Percentiles rank a stretch among this genome's conserved stretches.
Conservation (phyloP, 2,329 filamentous ascomycete genomes). For the Colletotrichum phormii region DNA sequence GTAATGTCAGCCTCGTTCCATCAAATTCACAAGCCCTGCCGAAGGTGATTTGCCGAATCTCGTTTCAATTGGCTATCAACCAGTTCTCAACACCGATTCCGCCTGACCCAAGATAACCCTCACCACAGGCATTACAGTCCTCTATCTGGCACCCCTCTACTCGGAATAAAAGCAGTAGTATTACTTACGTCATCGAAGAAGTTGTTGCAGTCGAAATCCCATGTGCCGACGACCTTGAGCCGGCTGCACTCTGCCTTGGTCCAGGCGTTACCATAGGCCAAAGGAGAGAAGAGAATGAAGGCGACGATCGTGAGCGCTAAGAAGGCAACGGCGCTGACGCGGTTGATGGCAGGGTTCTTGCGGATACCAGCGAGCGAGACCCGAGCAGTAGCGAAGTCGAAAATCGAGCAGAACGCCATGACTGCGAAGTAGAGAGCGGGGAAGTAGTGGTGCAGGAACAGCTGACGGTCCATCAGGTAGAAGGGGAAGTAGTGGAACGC, state of each 20-base stretch:
- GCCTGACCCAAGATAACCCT: not conserved
- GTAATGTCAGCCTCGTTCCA: slow-evolving; percentile 13
- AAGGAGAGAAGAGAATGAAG: slow-evolving; percentile 87
- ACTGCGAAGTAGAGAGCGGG: slow-evolving; percentile 96
- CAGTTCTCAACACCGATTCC: not conserved
- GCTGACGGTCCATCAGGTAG: slow-evolving; percentile 96
- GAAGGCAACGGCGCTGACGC: slow-evolving; percentile 78
- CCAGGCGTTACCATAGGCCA: slow-evolving; percentile 95
- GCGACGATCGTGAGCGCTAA: slow-evolving; percentile 78
- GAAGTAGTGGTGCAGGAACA: slow-evolving; percentile 99
- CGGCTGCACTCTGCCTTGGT: slow-evolving; percentile 87
- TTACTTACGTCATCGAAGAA: slow-evolving; percentile 87
- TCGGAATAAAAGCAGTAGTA: slow-evolving; percentile 47
- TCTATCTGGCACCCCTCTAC: slow-evolving; percentile 48
- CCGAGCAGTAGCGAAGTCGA: slow-evolving; percentile 85
- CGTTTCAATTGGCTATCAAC: slow-evolving; percentile 30
- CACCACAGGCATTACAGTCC: slow-evolving; percentile 19
- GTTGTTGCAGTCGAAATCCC: slow-evolving; percentile 99
- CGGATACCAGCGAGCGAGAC: slow-evolving; percentile 75
- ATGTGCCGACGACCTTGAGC: slow-evolving; percentile 87
- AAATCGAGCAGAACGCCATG: slow-evolving; percentile 87
- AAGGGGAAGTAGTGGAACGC: slow-evolving; percentile 99
- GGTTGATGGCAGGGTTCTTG: slow-evolving; percentile 79
- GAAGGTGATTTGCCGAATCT: slow-evolving; percentile 8
- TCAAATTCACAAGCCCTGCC: not conserved